A percentile compares a stretch with the other conserved stretches of the same genome.
phyloP scores from a whole-genome alignment of 805 yeast species.

The Kazachstania viticola region DNA sequence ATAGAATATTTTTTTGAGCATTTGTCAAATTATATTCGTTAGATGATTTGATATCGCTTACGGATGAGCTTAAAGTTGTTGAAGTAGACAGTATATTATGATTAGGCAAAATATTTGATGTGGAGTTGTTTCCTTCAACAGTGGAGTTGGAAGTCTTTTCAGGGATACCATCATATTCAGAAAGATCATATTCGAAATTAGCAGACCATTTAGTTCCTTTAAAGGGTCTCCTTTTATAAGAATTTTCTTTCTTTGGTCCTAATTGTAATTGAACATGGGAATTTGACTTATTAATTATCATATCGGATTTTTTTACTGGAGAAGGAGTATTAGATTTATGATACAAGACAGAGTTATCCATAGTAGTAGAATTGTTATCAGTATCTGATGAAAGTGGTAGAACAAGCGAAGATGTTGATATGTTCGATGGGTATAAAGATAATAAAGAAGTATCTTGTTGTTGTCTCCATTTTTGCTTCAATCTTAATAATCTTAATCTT shows the following conservation, averaged over 20 bases:
- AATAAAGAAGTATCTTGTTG: not conserved
- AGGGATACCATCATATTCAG: conserved; percentile 9
- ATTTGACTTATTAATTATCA: not conserved
- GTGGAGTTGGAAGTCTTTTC: conserved; percentile 2
- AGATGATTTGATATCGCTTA: no score
- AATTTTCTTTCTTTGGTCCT: not conserved
- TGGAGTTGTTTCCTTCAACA: no score
- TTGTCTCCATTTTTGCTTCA: conserved; percentile 16
- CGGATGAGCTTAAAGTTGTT: no score
- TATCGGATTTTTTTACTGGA: conserved; percentile 8
- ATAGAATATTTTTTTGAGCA: not conserved
- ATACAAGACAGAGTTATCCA: conserved; percentile 3
- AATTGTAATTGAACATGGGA: no score
- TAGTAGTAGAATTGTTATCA: not conserved
- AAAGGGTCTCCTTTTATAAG: not conserved
- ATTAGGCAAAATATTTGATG: no score
- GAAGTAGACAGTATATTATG: no score
- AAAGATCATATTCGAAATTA: conserved; percentile 20
- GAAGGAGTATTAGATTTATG: conserved; percentile 17
- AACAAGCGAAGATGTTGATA: no score
- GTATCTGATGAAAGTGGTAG: no score
- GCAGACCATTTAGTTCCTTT: conserved; percentile 21
- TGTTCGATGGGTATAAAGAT: not conserved
- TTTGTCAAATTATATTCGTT: not conserved
- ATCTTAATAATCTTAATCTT: conserved; percentile 18